Conservation (phyloP, 2,329 filamentous ascomycete species). For the Alternaria dauci region DNA sequence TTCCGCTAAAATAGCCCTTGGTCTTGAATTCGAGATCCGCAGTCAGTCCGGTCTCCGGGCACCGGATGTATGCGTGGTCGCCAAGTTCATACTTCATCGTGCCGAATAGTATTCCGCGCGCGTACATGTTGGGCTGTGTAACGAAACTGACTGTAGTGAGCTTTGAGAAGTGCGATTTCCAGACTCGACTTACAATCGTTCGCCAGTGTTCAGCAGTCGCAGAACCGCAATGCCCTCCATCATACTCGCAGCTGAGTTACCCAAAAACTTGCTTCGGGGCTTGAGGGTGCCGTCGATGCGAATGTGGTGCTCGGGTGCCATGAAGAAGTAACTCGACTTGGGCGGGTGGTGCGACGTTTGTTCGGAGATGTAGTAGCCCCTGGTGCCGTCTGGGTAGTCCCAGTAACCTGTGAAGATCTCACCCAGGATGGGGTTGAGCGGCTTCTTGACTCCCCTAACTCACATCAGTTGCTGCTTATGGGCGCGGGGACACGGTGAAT, state of each 20-base stretch:
- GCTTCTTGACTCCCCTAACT: conserved; percentile 92
- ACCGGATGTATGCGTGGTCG: conserved; percentile 91
- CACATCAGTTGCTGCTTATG: conserved; percentile 35
- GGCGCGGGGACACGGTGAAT: conserved; percentile 1
- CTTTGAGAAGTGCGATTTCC: background rate
- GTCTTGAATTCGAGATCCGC: conserved; percentile 98
- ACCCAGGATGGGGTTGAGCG: conserved; percentile 93
- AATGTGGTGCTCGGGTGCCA: conserved; percentile 92
- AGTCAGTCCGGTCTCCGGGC: conserved; percentile 83
- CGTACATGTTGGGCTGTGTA: conserved; percentile 99
- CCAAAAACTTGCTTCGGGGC: conserved; percentile 91
- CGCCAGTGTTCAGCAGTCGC: conserved; percentile 81
- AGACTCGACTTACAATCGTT: conserved; percentile 74
- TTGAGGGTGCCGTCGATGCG: conserved; percentile 96
- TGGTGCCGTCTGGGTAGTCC: conserved; percentile 85
- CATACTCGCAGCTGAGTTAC: conserved; percentile 95
- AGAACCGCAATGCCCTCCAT: conserved; percentile 97
- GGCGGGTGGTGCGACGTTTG: conserved; percentile 98
- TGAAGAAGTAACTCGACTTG: conserved; percentile 99
- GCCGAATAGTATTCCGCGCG: conserved; percentile 92
- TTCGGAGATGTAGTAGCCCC: conserved; percentile 94
- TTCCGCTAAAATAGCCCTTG: conserved; percentile 95
- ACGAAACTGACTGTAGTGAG: conserved; percentile 69
- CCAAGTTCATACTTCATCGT: conserved; percentile 99
- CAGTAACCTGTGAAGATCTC: conserved; percentile 96